phyloP scores from a whole-genome alignment of 371 early-diverging fungal species.

The Phascolomyces articulosus region DNA sequence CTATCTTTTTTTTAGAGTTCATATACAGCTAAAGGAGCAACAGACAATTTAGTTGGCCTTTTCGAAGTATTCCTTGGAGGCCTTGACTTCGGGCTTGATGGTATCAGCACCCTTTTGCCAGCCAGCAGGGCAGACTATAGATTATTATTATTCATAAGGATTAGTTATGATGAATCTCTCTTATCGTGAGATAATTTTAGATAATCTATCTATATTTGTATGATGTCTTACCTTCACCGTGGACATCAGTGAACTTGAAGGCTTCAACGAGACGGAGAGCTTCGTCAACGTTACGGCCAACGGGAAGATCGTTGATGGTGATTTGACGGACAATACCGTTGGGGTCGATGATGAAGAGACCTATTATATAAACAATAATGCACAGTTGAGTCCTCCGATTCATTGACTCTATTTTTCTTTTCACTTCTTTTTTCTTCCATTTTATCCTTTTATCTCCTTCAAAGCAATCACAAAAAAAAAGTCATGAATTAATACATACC shows the following conservation, averaged over 20 bases:
- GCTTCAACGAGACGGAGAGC: constrained; percentile 81
- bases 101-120: constrained; percentile 75
- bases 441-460: too few relatives aligned
- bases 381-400: too few relatives aligned
- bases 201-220: too few relatives aligned
- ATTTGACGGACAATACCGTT: constrained; percentile 59
- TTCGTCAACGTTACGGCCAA: constrained; percentile 81
- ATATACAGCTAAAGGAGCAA: background rate
- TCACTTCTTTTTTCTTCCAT: too few relatives aligned
- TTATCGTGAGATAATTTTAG: too few relatives aligned
- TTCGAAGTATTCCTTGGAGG: constrained; percentile 82
- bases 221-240: constrained; percentile 39
- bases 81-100: constrained; percentile 68
- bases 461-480: too few relatives aligned
- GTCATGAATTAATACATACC: too few relatives aligned
- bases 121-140: constrained; percentile 47
- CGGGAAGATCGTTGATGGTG: constrained; percentile 69
- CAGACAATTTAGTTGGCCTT: constrained; percentile 23
- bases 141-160: too few relatives aligned
- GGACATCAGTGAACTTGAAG: constrained; percentile 73
- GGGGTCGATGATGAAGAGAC: constrained; percentile 81
- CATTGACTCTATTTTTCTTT: too few relatives aligned
- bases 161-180: too few relatives aligned
- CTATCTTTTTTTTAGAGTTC: background rate
- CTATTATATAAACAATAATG: background rate